Conservation (phyloP, 305 asterid genomes). For the Solanum hybrid region DNA sequence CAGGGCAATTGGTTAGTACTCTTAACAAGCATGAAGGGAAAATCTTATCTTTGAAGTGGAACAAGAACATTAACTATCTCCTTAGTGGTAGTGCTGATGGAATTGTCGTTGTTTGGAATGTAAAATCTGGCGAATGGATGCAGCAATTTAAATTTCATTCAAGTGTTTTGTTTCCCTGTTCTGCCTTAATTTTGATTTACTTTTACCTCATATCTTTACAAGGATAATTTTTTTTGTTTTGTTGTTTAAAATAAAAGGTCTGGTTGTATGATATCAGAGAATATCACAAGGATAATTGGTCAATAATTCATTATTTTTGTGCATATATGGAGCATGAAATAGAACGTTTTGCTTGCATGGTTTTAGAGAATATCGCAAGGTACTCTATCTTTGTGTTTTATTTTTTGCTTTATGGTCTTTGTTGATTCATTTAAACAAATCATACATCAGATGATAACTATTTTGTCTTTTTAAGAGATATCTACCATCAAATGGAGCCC, state of each 20-base stretch:
- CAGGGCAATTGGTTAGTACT: background rate
- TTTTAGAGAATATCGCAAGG: constrained; percentile 50
- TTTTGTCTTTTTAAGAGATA: constrained; percentile 49
- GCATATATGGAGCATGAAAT: constrained; percentile 86
- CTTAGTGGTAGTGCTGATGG: background rate
- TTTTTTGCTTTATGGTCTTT: background rate
- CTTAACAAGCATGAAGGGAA: background rate
- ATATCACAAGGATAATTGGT: background rate
- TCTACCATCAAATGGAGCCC: constrained; percentile 66
- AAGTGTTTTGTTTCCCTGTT: background rate
- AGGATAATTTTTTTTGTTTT: background rate
- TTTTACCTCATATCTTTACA: background rate
- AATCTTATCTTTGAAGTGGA: background rate
- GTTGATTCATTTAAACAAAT: background rate
- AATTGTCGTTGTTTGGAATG: background rate
- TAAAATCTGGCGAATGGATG: background rate
- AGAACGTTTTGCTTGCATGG: constrained; percentile 19
- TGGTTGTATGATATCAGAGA: background rate
- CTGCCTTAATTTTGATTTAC: background rate
- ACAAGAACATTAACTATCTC: background rate
- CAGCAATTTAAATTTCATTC: background rate
- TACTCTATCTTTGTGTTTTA: constrained; percentile 3
- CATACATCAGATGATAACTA: background rate
- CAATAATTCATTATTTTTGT: background rate
- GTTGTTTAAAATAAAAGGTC: background rate